Percentiles rank a stretch among this genome's conserved stretches.
Conservation (phyloP, 2,329 filamentous ascomycete genomes). For the Cladophialophora immunda region DNA sequence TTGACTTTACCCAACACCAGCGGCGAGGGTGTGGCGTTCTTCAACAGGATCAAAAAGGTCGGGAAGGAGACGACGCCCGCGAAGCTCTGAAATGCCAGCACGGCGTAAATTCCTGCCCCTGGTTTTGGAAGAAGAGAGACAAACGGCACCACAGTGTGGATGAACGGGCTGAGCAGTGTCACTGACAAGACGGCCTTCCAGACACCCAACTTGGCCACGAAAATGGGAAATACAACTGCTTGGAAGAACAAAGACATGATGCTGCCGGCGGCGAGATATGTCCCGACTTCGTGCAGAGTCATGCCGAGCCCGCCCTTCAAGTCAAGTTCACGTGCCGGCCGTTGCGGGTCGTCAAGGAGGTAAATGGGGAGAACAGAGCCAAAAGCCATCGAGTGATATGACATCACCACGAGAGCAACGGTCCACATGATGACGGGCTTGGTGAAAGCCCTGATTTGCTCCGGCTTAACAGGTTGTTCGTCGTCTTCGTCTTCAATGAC, state of each 20-base stretch:
- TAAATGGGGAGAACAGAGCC: slow-evolving; percentile 55
- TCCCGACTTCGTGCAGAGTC: slow-evolving; percentile 68
- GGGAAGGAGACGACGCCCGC: slow-evolving; percentile 72
- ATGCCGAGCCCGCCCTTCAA: slow-evolving; percentile 66
- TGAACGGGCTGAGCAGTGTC: slow-evolving; percentile 68
- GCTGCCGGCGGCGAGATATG: slow-evolving; percentile 68
- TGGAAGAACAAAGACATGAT: slow-evolving; percentile 68
- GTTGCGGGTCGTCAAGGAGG: slow-evolving; percentile 50
- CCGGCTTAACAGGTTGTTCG: background rate
- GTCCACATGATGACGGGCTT: slow-evolving; percentile 52
- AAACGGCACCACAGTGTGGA: slow-evolving; percentile 67
- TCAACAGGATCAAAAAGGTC: slow-evolving; percentile 72
- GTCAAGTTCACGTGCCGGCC: slow-evolving; percentile 22
- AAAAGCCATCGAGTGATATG: slow-evolving; percentile 60
- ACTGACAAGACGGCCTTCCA: slow-evolving; percentile 67
- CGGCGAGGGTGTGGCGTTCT: slow-evolving; percentile 68
- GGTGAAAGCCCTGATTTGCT: slow-evolving; percentile 29
- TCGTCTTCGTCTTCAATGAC: slow-evolving; percentile 24
- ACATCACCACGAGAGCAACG: slow-evolving; percentile 51
- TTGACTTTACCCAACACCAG: slow-evolving; percentile 71
- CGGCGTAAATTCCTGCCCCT: slow-evolving; percentile 66
- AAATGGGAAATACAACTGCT: slow-evolving; percentile 68
- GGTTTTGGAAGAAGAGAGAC: slow-evolving; percentile 64
- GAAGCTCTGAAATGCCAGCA: slow-evolving; percentile 66
- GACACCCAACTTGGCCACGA: slow-evolving; percentile 66